Conservation (phyloP, 2,329 filamentous ascomycete genomes). For the Seiridium cupressi region DNA sequence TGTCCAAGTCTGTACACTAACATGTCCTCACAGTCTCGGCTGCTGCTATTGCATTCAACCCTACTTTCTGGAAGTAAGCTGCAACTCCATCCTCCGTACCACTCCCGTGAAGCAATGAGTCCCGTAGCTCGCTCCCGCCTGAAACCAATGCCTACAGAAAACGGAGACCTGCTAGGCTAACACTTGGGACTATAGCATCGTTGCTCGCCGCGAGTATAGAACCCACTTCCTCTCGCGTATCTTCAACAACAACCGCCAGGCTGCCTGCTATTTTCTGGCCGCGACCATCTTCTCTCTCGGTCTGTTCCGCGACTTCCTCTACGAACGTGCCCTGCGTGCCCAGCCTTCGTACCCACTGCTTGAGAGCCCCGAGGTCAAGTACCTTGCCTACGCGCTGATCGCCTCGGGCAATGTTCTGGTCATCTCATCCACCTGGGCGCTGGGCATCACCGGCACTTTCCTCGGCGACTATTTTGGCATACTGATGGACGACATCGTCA, state of each 20-base stretch:
- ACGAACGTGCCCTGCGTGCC: constrained; percentile 77
- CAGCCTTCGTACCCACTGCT: constrained; percentile 76
- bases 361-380: constrained; percentile 55
- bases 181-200: constrained; percentile 55
- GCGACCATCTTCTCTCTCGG: constrained; percentile 88
- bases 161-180: constrained; percentile 27
- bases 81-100: neutral
- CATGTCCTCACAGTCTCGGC: constrained; percentile 63
- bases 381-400: constrained; percentile 70
- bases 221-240: constrained; percentile 85
- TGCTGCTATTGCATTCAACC: constrained; percentile 86
- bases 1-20: neutral
- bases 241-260: constrained; percentile 73
- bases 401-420: constrained; percentile 79
- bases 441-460: constrained; percentile 94
- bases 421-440: constrained; percentile 82
- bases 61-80: constrained; percentile 97
- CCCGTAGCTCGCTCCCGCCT: neutral
- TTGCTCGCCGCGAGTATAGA: constrained; percentile 88
- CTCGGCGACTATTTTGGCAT: constrained; percentile 99
- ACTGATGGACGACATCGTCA: constrained; percentile 92
- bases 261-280: constrained; percentile 88
- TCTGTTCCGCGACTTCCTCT: constrained; percentile 82
- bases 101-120: neutral
- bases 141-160: neutral